These are phyloP conservation scores for Avena eriantha DNA, from an alignment of 176 grass and related monocot species.

Conservation along the genomic window DNA sequence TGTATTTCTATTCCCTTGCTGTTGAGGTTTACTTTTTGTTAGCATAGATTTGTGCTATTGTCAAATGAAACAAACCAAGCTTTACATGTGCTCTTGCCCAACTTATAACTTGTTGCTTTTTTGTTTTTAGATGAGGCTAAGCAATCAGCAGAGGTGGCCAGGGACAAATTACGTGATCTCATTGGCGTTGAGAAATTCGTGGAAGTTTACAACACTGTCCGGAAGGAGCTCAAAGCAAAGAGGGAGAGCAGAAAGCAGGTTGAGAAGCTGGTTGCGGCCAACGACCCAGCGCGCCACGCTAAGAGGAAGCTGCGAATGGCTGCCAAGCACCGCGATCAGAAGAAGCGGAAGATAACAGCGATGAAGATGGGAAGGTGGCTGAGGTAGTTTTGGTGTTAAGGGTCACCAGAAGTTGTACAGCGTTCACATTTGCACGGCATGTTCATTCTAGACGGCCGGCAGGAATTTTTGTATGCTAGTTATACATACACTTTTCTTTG, in stretches of 20 bases:
- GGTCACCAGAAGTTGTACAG: conserved; percentile 24
- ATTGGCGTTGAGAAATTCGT: conserved; percentile 82
- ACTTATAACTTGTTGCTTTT: conserved; percentile 29
- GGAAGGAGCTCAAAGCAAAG: conserved; percentile 73
- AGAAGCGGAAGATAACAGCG: conserved; percentile 73
- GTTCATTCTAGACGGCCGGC: too few relatives aligned
- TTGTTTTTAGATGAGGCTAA: conserved; percentile 72
- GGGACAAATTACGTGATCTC: conserved; percentile 63
- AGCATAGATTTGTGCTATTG: conserved; percentile 4
- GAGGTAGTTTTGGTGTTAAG: conserved; percentile 48
- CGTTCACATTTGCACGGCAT: neutral
- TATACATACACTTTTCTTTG: too few relatives aligned
- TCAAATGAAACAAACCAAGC: neutral
- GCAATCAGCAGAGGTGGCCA: conserved; percentile 65
- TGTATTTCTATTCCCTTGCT: neutral
- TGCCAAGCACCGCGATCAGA: conserved; percentile 68
- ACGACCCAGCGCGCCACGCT: conserved; percentile 71
- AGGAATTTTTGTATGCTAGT: too few relatives aligned
- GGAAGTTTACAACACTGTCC: conserved; percentile 67
- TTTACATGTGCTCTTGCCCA: neutral
- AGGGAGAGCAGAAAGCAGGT: conserved; percentile 72
- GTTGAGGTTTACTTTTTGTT: neutral
- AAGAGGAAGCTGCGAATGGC: conserved; percentile 77
- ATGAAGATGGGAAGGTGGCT: conserved; percentile 80
- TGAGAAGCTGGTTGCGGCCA: conserved; percentile 69